These are phyloP conservation scores for Coemansia sp. DNA, from an alignment of 192 early-diverging fungal species.

Conservation along the genomic window DNA sequence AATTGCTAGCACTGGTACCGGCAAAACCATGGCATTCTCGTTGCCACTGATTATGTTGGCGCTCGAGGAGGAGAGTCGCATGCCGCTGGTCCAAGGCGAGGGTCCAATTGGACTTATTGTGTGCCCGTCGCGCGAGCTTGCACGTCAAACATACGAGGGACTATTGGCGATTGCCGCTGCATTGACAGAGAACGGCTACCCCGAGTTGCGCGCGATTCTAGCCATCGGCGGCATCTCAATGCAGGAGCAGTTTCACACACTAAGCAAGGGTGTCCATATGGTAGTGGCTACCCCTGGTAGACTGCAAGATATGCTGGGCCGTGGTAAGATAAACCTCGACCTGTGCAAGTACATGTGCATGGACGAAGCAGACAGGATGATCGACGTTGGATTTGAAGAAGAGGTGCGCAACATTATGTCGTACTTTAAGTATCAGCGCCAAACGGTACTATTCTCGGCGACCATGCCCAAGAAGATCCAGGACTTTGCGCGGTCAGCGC, in stretches of 20 bases:
- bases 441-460: constrained; percentile 95
- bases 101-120: constrained; percentile 94
- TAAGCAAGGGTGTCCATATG: constrained; percentile 85
- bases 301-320: constrained; percentile 88
- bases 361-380: constrained; percentile 99
- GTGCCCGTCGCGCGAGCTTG: constrained; percentile 96
- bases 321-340: constrained; percentile 86
- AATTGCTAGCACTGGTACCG: constrained; percentile 97
- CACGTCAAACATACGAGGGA: constrained; percentile 90
- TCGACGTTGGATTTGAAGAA: constrained; percentile 98
- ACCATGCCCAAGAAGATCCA: constrained; percentile 99
- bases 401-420: constrained; percentile 96
- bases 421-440: constrained; percentile 91
- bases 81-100: constrained; percentile 82
- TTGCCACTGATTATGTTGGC: constrained; percentile 91
- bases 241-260: constrained; percentile 78
- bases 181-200: constrained; percentile 66
- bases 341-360: constrained; percentile 89
- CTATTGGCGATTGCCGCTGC: constrained; percentile 67
- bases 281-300: constrained; percentile 96
- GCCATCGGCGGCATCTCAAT: constrained; percentile 96
- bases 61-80: constrained; percentile 86
- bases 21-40: constrained; percentile 94
- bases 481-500: constrained; percentile 88
- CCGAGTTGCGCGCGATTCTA: constrained; percentile 76